A percentile compares a stretch with the other conserved stretches of the same genome.
Evolutionary conservation across 192 early-diverging fungal genomes (phyloP).

Genomic region (Entomortierella beljakovae): DNA sequence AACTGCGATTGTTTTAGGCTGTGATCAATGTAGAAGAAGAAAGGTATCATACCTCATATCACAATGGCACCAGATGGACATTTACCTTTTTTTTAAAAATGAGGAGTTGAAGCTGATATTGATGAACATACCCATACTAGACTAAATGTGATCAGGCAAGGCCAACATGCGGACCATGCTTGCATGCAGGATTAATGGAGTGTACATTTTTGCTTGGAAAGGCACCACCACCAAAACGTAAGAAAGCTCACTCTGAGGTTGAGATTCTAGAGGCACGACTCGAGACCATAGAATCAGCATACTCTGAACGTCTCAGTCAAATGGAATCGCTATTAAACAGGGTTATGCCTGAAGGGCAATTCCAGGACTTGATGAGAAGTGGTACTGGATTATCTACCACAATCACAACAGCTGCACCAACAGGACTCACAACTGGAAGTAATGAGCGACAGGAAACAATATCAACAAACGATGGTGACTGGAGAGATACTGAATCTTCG

Average conservation of each 20-base stretch:
- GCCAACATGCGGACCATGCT: conserved; percentile 44
- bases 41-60: conserved; percentile 16
- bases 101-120: too few relatives aligned
- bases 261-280: conserved; percentile 41
- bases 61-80: too few relatives aligned
- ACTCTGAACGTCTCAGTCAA: conserved; percentile 45
- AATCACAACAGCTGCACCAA: conserved; percentile 2
- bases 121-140: conserved; percentile 6
- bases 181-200: conserved; percentile 46
- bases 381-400: not conserved
- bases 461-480: conserved; percentile 15
- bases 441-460: not conserved
- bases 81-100: too few relatives aligned
- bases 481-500: conserved; percentile 11
- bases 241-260: conserved; percentile 39
- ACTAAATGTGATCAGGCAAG: conserved; percentile 51
- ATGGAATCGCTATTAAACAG: conserved; percentile 38
- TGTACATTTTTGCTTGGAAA: conserved; percentile 49
- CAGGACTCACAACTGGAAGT: not conserved
- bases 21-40: conserved; percentile 46
- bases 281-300: conserved; percentile 45
- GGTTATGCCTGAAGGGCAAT: conserved; percentile 24
- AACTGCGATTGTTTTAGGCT: conserved; percentile 28
- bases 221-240: conserved; percentile 36
- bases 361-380: conserved; percentile 4